Base-by-base conservation (phyloP, 306 rosid genomes). In the Senna tora region DNA sequence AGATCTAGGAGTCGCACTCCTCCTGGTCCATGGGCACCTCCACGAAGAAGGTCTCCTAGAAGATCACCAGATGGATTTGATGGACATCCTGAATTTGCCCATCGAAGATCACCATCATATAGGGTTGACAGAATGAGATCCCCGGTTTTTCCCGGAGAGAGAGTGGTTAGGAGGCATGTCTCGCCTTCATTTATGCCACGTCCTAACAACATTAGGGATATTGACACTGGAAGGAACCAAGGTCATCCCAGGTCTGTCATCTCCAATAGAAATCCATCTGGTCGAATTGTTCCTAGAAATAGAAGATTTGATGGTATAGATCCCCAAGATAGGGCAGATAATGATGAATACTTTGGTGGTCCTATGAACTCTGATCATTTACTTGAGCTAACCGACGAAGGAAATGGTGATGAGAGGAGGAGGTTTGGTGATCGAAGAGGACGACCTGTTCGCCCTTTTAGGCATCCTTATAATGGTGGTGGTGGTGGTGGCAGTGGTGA, bases 1-100 rank as follows among this genome's bases (percentile, higher is more conserved):
- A 82, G 87, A 74, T 82, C 96, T 4, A 78, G 96, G 72, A 81
- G 88, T 76, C 97, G 96, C 56, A 89, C 98, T 46, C 98, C 98
- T 42, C 96, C 97, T 21, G 85, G 85, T 38, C 85, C 55, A 17
- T 91, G 97, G 98, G 58, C 87, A 33, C 83, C 96, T 59, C 97
- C 97, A 16, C 84, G 89, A 70, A 84, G 93, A 65, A 80, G 87
- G 67, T 84, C 96, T 43, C 97, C 97, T 5, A 85, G 96, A 83
- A 89, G 97, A 74, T 84, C 93, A 39, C 90, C 90, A 4, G 87
- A 90, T 34, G 87, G 87, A 28, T 93, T 89, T 86, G 83, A 83
- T 65, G 91, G 92, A 34, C 93, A 82, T 75, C 84, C 87, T 61
- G 94, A 84, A 59, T 20, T 85, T 60, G 73, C 62, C 32, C 89